Evolutionary conservation across 306 rosid species (phyloP), one percentile per base, ranked within the genome.

Genomic region (Trifolium fragiferum): DNA sequence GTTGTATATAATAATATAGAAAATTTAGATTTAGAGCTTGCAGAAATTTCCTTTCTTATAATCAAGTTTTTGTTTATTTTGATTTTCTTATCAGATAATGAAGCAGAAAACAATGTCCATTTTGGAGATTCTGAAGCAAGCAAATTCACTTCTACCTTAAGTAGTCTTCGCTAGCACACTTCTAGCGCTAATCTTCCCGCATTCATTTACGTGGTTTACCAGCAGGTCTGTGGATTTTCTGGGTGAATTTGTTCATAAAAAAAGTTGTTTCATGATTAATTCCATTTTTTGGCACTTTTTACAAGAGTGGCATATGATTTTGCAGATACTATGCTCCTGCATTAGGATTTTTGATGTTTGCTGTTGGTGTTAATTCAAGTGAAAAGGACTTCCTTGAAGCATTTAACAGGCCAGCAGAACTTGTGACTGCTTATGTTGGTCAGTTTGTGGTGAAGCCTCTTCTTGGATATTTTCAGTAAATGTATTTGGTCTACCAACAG

Each of bases 251-350:
- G 53, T 63, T 72, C 73, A 59, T 78, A 33, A 70, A 25, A 33
- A 25, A 33, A 8, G 18, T 25, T 72, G n/a, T 63, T 72, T 9
- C 23, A 38, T 63, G 18, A 59, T 64, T 32, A 50, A 53, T 70
- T 50, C 6, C 30, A 73, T 63, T 64, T 50, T 23, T 20, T 4
- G 40, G 32, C 61, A 68, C 30, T 51, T n/a, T n/a, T n/a, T n/a
- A 60, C 21, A 60, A 9, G 19, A 23, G 5, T n/a, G 60, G 38
- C 20, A 50, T 20, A 51, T 75, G 65, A 65, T 70, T 27, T 75
- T 76, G 80, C 88, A 93, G 98, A 87, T 91, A 88, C 85, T 89
- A 91, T 77, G 97, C 98, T 46, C 97, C 98, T 60, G 96, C 97
- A 59, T 87, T 93, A 54, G 98, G 98, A 71, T 88, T 89, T 86